Base-by-base conservation (phyloP, 2,329 filamentous ascomycete species). In the Diaporthe nobilis region DNA sequence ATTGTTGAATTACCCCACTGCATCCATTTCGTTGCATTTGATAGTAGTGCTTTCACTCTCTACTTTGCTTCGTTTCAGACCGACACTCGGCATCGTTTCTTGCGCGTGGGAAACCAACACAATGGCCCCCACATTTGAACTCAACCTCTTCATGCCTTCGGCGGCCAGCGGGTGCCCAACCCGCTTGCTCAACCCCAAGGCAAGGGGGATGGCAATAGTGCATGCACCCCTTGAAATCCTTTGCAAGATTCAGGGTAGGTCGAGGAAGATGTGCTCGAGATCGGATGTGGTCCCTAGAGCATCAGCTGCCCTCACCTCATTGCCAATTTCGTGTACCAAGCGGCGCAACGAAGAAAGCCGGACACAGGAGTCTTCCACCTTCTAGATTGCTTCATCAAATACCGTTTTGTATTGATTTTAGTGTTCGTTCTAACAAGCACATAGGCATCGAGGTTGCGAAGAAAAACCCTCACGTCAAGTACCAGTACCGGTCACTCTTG, bases 401-500 rank as follows among this genome's bases (percentile, higher is more conserved):
- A 8, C 17, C 4, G 7, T 34, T 7, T 34, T 3, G 13, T 7
- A 34, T 1, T 6, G 31, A 4, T 13, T n/a, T 8, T 6, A 34
- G 13, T n/a, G 15, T 31, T 28, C 17, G 8, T 34, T 47, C 68
- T 71, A 31, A 71, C 68, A 60, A n/a, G 9, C 6, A 31, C 53
- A 31, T 76, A 91, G 89, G 89, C 37, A 87, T 90, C 78, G 83
- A 89, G 80, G 86, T 93, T 78, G 84, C 88, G 31, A 85, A 88
- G 4, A 85, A 87, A 71, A 90, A 85, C 70, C 84, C 85, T 1
- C 47, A 55, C 7, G 39, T 63, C n/a, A 80, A 81, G 34, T 87
- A 92, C 77, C 87, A 90, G 75, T 92, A 93, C 78, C 86, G 90
- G 47, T 94, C 93, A 9, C 85, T 94, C 2, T 86, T 94, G 22